phyloP scores from a whole-genome alignment of 2,329 filamentous ascomycete genomes.

The Fusarium praegraminearum region DNA sequence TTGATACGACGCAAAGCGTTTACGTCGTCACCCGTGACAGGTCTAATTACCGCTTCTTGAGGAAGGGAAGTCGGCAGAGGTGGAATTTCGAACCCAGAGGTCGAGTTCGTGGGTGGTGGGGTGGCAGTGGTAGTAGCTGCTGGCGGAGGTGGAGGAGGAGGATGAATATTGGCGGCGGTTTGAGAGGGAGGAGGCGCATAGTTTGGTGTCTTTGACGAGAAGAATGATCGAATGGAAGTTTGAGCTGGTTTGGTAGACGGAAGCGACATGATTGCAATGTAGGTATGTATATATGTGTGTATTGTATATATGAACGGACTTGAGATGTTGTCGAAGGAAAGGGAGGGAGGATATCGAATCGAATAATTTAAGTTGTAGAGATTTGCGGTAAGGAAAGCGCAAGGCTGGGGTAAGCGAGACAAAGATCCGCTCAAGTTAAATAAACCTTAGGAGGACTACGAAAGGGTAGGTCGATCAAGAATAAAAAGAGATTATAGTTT shows the following conservation, averaged over 20 bases:
- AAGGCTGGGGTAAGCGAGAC: constrained; percentile 16
- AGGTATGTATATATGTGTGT: neutral
- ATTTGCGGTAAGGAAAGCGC: constrained; percentile 3
- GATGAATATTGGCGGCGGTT: constrained; percentile 30
- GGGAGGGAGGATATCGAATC: neutral
- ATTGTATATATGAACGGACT: neutral
- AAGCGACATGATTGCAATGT: constrained; percentile 53
- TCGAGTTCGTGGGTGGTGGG: constrained; percentile 1
- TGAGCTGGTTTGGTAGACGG: constrained; percentile 58
- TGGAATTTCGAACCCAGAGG: constrained; percentile 41
- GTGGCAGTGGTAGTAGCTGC: constrained; percentile 8
- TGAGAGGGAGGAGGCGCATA: constrained; percentile 53
- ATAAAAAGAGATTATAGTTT: constrained; percentile 25
- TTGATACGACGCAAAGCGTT: constrained; percentile 73
- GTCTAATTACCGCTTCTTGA: constrained; percentile 65
- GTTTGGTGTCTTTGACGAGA: constrained; percentile 60
- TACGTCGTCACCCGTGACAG: constrained; percentile 64
- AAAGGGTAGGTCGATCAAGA: constrained; percentile 1
- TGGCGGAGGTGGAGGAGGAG: constrained; percentile 26
- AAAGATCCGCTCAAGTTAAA: constrained; percentile 4
- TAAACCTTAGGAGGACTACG: constrained; percentile 8
- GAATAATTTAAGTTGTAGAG: neutral
- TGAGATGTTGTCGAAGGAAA: neutral
- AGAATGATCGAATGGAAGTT: constrained; percentile 73
- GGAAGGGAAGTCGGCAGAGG: constrained; percentile 54